Base-by-base conservation (phyloP, 2,329 filamentous ascomycete genomes). In the Neospermospora avenae region DNA sequence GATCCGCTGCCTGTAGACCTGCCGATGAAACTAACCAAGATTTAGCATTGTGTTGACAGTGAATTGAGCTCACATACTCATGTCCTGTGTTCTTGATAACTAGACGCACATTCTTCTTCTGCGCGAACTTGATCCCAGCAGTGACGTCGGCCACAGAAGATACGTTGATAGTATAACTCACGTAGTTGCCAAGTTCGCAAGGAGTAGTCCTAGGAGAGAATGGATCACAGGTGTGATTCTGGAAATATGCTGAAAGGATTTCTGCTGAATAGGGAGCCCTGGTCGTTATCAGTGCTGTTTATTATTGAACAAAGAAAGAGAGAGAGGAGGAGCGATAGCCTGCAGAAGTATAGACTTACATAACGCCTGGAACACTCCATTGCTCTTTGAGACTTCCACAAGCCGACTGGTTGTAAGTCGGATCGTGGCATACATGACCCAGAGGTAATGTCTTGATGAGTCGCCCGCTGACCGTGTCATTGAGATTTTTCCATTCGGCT, bases 31-130 rank as follows among this genome's bases (percentile, higher is more conserved):
- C 78, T 77, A 61, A 24, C 53, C 8, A 14, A 79, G 37, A 16
- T 28, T 22, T 24, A 37, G 7, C 10, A 28, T 25, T 8, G 14
- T 16, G 2, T 20, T n/a, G 11, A 46, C 20, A 41, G 10, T 11
- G 13, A 24, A 35, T 34, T 56, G 16, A 10, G 5, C 35, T 7
- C n/a, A 54, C 55, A 48, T 55, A 65, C 52, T 77, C 76, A 64
- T 80, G 77, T 4, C 78, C 77, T 2, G 77, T 79, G 60, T 78
- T 79, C 64, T 75, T 77, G 49, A 74, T 68, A 1, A 69, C 70
- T 6, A 74, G 57, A 4, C 71, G 72, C 24, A 74, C 67, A 16
- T 68, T 70, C 5, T 68, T 58, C 22, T 71, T 65, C 14, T 60
- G 60, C n/a, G 73, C 73, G 59, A 76, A 76, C 14, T 65, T 61